A percentile compares a stretch with the other conserved stretches of the same genome.
Conservation (phyloP, 2,329 filamentous ascomycete genomes). For the Aureobasidium musti region DNA sequence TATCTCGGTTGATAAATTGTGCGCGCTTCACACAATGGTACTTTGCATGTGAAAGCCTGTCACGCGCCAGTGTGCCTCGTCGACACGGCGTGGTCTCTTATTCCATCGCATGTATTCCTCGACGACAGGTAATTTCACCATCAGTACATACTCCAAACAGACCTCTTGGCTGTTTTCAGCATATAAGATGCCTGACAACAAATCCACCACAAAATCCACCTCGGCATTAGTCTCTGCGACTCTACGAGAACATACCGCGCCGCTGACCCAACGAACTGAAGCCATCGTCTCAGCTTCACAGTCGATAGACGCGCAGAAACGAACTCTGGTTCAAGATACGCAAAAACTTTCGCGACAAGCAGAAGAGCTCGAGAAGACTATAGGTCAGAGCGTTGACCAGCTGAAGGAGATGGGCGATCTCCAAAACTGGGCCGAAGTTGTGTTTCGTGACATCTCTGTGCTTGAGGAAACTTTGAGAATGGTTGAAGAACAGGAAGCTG, state of each 20-base stretch:
- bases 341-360: conserved; percentile 18
- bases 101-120: not conserved
- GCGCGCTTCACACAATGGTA: not conserved
- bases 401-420: conserved; percentile 79
- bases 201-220: conserved; percentile 1
- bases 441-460: conserved; percentile 53
- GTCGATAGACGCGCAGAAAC: not conserved
- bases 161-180: not conserved
- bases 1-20: conserved; percentile 1
- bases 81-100: not conserved
- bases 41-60: conserved; percentile 18
- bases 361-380: conserved; percentile 2
- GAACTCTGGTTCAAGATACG: conserved; percentile 6
- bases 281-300: conserved; percentile 7
- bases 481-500: conserved; percentile 38
- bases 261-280: conserved; percentile 21
- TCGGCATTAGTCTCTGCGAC: conserved; percentile 15
- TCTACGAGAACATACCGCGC: conserved; percentile 11
- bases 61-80: not conserved
- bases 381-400: conserved; percentile 44
- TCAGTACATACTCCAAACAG: not conserved
- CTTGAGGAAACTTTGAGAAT: conserved; percentile 44
- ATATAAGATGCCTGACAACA: conserved; percentile 9
- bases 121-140: not conserved
- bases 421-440: conserved; percentile 84